A percentile compares a stretch with the other conserved stretches of the same genome.
phyloP scores from a whole-genome alignment of 352 stramenopile species.

The Pythium dissimile region DNA sequence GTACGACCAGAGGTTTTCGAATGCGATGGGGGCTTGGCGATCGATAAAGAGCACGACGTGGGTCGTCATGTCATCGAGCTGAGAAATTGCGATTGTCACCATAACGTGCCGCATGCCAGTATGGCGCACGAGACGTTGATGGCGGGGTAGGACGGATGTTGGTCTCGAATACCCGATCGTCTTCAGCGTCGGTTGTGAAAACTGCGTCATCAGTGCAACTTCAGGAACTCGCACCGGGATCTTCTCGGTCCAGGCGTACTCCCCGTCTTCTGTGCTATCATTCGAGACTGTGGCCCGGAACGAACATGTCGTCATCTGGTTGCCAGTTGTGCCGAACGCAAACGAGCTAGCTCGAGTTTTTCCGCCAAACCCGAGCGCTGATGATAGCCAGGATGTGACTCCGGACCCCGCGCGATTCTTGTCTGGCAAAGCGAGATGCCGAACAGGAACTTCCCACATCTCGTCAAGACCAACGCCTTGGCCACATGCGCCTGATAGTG shows the following conservation, averaged over 20 bases:
- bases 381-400: constrained; percentile 19
- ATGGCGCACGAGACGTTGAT: constrained; percentile 59
- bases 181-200: background rate
- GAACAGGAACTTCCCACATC: constrained; percentile 7
- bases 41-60: constrained; percentile 72
- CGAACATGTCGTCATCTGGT: background rate
- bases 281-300: background rate
- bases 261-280: background rate
- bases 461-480: background rate
- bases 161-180: constrained; percentile 33
- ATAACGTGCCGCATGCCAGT: constrained; percentile 47
- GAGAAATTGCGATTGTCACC: constrained; percentile 67
- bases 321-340: background rate
- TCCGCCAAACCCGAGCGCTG: constrained; percentile 5
- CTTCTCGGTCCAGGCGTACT: constrained; percentile 5
- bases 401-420: background rate
- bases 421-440: background rate
- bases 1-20: constrained; percentile 65
- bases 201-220: background rate
- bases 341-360: constrained; percentile 16
- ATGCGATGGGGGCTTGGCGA: constrained; percentile 50
- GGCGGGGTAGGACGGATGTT: constrained; percentile 41
- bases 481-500: background rate
- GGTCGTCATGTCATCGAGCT: constrained; percentile 36
- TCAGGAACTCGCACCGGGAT: constrained; percentile 12